A percentile compares a stretch with the other conserved stretches of the same genome.
Evolutionary conservation across 192 early-diverging fungal genomes (phyloP).

Genomic region (Coemansia umbellata): DNA sequence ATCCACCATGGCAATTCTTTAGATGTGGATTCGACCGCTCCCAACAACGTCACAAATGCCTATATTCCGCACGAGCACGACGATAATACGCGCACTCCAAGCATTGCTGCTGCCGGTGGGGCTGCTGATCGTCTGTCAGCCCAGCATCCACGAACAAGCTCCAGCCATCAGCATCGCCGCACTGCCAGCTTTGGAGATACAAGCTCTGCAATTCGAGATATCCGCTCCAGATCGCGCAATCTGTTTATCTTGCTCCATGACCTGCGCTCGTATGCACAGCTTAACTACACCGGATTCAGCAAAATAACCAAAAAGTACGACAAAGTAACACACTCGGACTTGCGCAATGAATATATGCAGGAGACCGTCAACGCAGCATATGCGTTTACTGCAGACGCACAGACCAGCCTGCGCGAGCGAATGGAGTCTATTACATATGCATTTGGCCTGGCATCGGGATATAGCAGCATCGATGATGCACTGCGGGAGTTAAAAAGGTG

Average conservation of each 20-base stretch:
- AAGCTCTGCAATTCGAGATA: constrained; percentile 20
- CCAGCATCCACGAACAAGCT: constrained; percentile 6
- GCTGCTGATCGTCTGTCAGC: not conserved
- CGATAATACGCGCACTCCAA: constrained; percentile 23
- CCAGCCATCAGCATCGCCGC: constrained; percentile 14
- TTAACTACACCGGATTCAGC: constrained; percentile 89
- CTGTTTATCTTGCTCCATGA: constrained; percentile 82
- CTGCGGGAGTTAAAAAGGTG: constrained; percentile 70
- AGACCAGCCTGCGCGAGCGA: constrained; percentile 56
- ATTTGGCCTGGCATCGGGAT: constrained; percentile 26
- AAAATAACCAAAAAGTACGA: constrained; percentile 98
- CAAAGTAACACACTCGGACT: constrained; percentile 77
- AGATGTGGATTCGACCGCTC: constrained; percentile 23
- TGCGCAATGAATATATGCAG: constrained; percentile 70
- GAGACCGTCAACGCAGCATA: constrained; percentile 61
- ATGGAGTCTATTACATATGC: constrained; percentile 50
- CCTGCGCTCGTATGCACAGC: constrained; percentile 79
- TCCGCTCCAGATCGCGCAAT: constrained; percentile 58
- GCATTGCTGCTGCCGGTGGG: constrained; percentile 2
- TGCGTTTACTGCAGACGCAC: constrained; percentile 66
- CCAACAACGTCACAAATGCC: constrained; percentile 41
- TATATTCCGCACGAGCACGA: constrained; percentile 37
- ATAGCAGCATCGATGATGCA: constrained; percentile 57
- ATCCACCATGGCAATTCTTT: constrained; percentile 1
- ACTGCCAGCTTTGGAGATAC: constrained; percentile 25